Evolutionary conservation across 345 rosid species (phyloP).

Genomic region (Aurinia saxatilis): DNA sequence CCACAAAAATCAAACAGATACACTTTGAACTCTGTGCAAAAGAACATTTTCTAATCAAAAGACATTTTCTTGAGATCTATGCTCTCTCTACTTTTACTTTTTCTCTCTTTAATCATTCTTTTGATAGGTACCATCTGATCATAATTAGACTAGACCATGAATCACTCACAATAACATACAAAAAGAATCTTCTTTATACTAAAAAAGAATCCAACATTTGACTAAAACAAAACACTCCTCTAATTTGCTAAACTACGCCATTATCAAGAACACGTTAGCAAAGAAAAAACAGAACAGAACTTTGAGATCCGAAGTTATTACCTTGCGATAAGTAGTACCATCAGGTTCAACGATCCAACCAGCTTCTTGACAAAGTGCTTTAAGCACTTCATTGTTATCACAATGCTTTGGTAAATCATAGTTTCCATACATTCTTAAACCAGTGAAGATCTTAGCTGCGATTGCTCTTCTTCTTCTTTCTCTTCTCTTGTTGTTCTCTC

Average conservation of each 20-base stretch:
- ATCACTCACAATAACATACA: not conserved
- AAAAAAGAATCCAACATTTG: slow-evolving; percentile 2
- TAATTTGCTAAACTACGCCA: slow-evolving; percentile 20
- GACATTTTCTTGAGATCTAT: slow-evolving; percentile 34
- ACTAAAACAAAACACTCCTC: slow-evolving; percentile 6
- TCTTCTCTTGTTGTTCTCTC: slow-evolving; percentile 86
- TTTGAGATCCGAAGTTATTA: slow-evolving; percentile 16
- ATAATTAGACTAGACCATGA: slow-evolving; percentile 9
- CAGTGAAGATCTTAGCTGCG: slow-evolving; percentile 79
- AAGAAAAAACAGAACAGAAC: not conserved
- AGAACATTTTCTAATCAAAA: slow-evolving; percentile 5
- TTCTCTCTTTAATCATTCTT: not conserved
- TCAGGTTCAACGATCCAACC: slow-evolving; percentile 86
- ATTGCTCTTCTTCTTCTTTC: slow-evolving; percentile 84
- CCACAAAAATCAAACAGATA: slow-evolving; percentile 17
- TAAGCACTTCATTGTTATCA: slow-evolving; percentile 86
- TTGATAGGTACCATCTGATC: slow-evolving; percentile 17
- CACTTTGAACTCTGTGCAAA: slow-evolving; percentile 26
- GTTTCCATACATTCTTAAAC: slow-evolving; percentile 75
- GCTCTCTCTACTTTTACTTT: slow-evolving; percentile 25
- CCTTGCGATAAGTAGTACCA: slow-evolving; percentile 90
- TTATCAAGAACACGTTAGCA: slow-evolving; percentile 14
- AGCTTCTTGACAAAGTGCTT: slow-evolving; percentile 79
- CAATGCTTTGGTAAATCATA: slow-evolving; percentile 91
- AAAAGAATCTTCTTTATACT: not conserved